Base-by-base conservation (phyloP, 768 basidiomycete species). In the Termitomyces sp. region DNA sequence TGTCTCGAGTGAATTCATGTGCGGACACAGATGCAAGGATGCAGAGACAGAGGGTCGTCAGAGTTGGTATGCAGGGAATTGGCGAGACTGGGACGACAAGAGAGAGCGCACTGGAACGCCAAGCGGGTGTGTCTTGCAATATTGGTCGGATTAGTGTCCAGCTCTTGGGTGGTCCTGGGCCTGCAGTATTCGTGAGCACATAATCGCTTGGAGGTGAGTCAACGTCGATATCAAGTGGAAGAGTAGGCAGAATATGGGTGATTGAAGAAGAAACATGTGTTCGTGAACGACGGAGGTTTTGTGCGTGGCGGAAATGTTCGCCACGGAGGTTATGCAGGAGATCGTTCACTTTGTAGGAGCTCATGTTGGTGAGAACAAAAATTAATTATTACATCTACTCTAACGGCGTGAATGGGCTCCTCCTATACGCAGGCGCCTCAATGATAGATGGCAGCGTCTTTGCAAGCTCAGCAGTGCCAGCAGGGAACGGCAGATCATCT, bases 401-500 rank as follows among this genome's bases (percentile, higher is more conserved):
- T 66, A 78, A 79, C 60, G 91, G 87, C 52, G 85, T 76, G 68
- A 92, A 91, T n/a, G 90, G 91, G 63, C 84, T 89, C 51, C 80
- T 79, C 55, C 88, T 85, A 57, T 84, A 83, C 3, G 87, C 77
- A 50, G 89, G 88, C 1, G 90, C 83, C 47, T 83, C 84, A 18
- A 94, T 78, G 49, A 90, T 72, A 32, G 77, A 73, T 11, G 88
- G 88, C 16, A 89, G 76, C 31, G 56, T 68, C 69, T 76, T 82
- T 16, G 89, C 93, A 71, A 91, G 73, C 66, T 91, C 84, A 46
- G 73, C 76, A 6, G 89, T 94, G 23, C 91, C 96, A 29, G 91
- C 94, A 2, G 96, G 96, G 79, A 96, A 94, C 10, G 96, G 96
- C 53, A 99, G 73, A 58, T 85, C 84, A 56, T 83, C 82, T 15